A percentile compares a stretch with the other conserved stretches of the same genome.
Conservation (phyloP, 345 rosid genomes). For the Melastoma malabathricum region DNA sequence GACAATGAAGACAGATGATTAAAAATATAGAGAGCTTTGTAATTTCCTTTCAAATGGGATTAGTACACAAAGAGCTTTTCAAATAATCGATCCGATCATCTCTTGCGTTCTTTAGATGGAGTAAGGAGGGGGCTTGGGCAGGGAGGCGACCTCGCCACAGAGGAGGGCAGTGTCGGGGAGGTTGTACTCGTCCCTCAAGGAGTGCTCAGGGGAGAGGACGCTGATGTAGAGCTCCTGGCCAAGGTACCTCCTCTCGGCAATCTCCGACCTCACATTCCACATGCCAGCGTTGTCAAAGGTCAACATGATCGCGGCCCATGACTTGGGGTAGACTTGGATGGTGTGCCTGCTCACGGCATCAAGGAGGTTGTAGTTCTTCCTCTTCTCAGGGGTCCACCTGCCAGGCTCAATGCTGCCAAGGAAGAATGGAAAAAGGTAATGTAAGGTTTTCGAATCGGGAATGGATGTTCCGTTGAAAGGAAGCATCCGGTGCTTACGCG, state of each 20-base stretch:
- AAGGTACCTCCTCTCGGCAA: slow-evolving; percentile 11
- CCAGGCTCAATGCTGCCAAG: slow-evolving; percentile 15
- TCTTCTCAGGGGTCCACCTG: slow-evolving; percentile 15
- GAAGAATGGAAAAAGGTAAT: neutral
- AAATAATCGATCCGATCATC: too few species aligned
- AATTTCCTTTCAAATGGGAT: too few species aligned
- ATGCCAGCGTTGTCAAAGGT: slow-evolving; percentile 16
- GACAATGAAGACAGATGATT: too few species aligned
- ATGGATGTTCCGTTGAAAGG: neutral
- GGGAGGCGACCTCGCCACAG: slow-evolving; percentile 4
- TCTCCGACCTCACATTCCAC: slow-evolving; percentile 16
- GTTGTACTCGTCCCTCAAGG: slow-evolving; percentile 17
- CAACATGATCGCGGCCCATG: slow-evolving; percentile 17
- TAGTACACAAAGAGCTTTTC: too few species aligned
- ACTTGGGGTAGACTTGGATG: slow-evolving; percentile 14
- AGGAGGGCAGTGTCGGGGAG: slow-evolving; percentile 8
- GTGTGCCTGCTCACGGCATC: slow-evolving; percentile 19
- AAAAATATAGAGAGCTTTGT: too few species aligned
- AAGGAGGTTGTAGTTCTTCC: slow-evolving; percentile 15
- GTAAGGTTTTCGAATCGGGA: neutral
- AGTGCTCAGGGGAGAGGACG: slow-evolving; percentile 10
- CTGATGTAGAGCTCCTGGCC: slow-evolving; percentile 15
- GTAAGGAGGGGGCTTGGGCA: slow-evolving; percentile 15
- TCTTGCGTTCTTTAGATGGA: slow-evolving; percentile 6
- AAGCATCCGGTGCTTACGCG: slow-evolving; percentile 4